Base-by-base conservation (phyloP, 2,329 filamentous ascomycete genomes). In the Fusarium pseudograminearum region DNA sequence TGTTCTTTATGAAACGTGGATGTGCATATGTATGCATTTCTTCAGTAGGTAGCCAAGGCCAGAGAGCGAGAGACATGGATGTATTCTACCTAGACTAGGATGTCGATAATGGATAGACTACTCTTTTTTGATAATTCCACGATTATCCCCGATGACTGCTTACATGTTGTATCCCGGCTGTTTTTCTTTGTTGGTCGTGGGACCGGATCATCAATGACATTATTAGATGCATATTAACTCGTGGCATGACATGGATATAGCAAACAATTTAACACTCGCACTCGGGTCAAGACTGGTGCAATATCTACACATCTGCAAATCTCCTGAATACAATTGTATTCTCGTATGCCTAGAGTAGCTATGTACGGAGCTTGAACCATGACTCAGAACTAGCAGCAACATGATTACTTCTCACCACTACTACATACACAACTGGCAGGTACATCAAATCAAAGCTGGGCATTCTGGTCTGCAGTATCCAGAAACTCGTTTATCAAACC, bases 41-140 rank as follows among this genome's bases (percentile, higher is more conserved):
- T 20, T 46, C 44, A 20, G 26, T 26, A 52, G 46, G 26, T 20
- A 52, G 46, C 57, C 59, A 62, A 62, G 59, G 30, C 26, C 28
- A 30, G 28, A 30, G 10, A 24, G 20, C 53, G 16, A 55, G 16
- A 34, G 40, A 26, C 61, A 57, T 54, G 44, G 58, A n/a, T 65
- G 34, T n/a, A 51, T 64, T 60, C 40, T 44, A 45, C n/a, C 42
- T 51, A 11, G 52, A 53, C 67, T 38, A 57, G 67, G 55, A 63
- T 71, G 51, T 54, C 48, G 34, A 63, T 42, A 70, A 67, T 61
- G 57, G 36, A 56, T 28, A 28, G 26, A 28, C 26, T 28, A 14
- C 18, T 55, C 34, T 46, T 71, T 71, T 69, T 67, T 34, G 57
- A 66, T 46, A 58, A 63, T 54, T 59, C 36, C 46, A 71, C 63